Percentiles rank a stretch among this genome's conserved stretches.
Evolutionary conservation across 2,329 filamentous ascomycete species (phyloP).

Genomic region (Colletotrichum tabaci): DNA sequence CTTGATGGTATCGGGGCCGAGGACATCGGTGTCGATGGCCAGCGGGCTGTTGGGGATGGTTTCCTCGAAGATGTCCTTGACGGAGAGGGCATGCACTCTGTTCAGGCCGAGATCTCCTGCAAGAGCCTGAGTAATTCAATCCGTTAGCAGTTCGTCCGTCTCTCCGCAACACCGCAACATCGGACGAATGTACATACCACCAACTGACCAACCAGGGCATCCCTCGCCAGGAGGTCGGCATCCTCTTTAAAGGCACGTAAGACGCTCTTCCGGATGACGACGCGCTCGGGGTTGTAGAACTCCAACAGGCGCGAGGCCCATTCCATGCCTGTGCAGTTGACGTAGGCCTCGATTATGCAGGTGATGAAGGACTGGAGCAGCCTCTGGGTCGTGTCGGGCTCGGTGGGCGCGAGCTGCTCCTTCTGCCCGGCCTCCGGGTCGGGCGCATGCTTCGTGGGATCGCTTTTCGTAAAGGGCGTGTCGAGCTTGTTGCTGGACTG

Average conservation of each 20-base stretch:
- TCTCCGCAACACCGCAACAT: not conserved
- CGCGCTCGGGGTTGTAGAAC: conserved; percentile 74
- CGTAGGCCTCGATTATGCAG: conserved; percentile 81
- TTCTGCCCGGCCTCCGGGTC: conserved; percentile 72
- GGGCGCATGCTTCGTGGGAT: conserved; percentile 69
- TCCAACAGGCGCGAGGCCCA: conserved; percentile 79
- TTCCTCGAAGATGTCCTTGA: conserved; percentile 61
- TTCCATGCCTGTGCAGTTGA: conserved; percentile 72
- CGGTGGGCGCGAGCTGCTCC: conserved; percentile 66
- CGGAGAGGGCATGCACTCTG: conserved; percentile 56
- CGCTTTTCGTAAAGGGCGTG: conserved; percentile 69
- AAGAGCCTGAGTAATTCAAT: conserved; percentile 64
- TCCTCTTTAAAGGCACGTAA: conserved; percentile 76
- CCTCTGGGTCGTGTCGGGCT: conserved; percentile 73
- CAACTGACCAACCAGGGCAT: conserved; percentile 80
- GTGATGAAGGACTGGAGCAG: conserved; percentile 85
- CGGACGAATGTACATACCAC: conserved; percentile 63
- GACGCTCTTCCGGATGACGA: conserved; percentile 74
- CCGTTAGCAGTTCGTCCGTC: conserved; percentile 37
- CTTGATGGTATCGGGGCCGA: conserved; percentile 65
- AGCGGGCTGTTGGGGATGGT: conserved; percentile 62
- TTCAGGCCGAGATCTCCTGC: conserved; percentile 73
- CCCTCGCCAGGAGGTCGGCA: conserved; percentile 71
- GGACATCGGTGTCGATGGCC: conserved; percentile 61
- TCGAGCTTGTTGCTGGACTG: conserved; percentile 71